phyloP scores from a whole-genome alignment of 23 red algal species.

The Gracilaria domingensis region DNA sequence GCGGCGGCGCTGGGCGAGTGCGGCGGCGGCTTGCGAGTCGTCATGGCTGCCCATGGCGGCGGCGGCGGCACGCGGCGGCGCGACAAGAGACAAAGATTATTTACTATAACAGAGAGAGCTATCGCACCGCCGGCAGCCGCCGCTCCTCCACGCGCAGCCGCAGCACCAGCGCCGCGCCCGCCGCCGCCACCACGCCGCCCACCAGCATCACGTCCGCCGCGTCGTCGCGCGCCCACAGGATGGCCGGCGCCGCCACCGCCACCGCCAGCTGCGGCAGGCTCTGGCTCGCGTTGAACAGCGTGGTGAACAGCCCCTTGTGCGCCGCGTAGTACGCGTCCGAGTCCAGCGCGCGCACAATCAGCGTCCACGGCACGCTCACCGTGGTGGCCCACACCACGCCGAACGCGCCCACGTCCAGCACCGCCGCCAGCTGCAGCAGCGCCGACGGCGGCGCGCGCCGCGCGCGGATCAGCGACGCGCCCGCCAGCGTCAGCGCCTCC shows the following conservation, averaged over 20 bases:
- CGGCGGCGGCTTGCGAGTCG: too few relatives aligned
- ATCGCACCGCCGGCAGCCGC: neutral
- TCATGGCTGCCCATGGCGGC: too few relatives aligned
- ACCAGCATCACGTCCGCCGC: constrained; percentile 73
- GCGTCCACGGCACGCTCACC: constrained; percentile 88
- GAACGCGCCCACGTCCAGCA: constrained; percentile 58
- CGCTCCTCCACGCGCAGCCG: constrained; percentile 51
- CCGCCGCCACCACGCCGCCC: constrained; percentile 68
- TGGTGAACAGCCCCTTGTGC: constrained; percentile 82
- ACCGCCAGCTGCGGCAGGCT: constrained; percentile 81
- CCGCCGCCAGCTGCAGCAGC: constrained; percentile 39
- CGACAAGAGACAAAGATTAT: too few relatives aligned
- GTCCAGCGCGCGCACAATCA: constrained; percentile 76
- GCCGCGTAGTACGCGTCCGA: constrained; percentile 56
- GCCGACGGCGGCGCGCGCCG: neutral
- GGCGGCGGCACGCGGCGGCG: neutral
- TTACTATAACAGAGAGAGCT: too few relatives aligned
- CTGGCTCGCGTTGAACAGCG: constrained; percentile 88
- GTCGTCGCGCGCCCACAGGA: constrained; percentile 68
- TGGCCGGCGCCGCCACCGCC: constrained; percentile 66
- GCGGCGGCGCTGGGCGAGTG: neutral
- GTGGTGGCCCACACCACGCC: constrained; percentile 90
- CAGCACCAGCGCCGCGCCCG: constrained; percentile 73
- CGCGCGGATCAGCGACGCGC: constrained; percentile 52
- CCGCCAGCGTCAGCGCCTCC: constrained; percentile 63